These are phyloP conservation scores for Globisporangium recalcitrans DNA, from an alignment of 352 stramenopile genomes.

Conservation along the genomic window DNA sequence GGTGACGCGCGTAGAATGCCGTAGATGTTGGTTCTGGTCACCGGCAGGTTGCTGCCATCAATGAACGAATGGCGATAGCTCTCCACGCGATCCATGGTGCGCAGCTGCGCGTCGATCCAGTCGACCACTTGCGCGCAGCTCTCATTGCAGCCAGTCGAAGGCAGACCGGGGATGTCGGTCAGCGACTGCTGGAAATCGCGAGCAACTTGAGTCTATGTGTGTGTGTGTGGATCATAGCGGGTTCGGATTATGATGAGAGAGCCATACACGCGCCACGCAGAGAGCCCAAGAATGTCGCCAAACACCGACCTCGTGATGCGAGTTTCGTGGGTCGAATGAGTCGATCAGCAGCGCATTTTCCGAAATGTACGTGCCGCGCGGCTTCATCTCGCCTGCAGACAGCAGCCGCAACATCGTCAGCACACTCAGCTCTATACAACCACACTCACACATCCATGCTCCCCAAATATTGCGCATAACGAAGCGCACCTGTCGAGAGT, in stretches of 20 bases:
- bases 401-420: neutral
- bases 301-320: conserved; percentile 26
- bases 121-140: conserved; percentile 44
- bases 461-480: too few species aligned
- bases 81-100: conserved; percentile 49
- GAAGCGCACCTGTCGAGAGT: conserved; percentile 57
- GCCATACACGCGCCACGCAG: too few species aligned
- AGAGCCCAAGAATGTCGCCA: too few species aligned
- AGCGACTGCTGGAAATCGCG: conserved; percentile 35
- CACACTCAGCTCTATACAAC: neutral
- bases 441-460: neutral
- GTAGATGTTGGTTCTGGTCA: conserved; percentile 61
- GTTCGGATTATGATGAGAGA: neutral
- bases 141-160: conserved; percentile 28
- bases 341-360: conserved; percentile 86
- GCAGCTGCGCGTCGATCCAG: conserved; percentile 59
- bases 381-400: conserved; percentile 61
- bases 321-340: conserved; percentile 48
- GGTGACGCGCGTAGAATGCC: conserved; percentile 73
- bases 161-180: conserved; percentile 28
- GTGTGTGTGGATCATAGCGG: neutral
- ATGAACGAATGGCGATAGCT: conserved; percentile 52
- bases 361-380: conserved; percentile 82
- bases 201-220: conserved; percentile 4
- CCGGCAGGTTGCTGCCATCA: conserved; percentile 3